Evolutionary conservation across 2,329 filamentous ascomycete genomes (phyloP), one percentile per base, ranked within the genome.

Genomic region (Mycocentrospora acerina): DNA sequence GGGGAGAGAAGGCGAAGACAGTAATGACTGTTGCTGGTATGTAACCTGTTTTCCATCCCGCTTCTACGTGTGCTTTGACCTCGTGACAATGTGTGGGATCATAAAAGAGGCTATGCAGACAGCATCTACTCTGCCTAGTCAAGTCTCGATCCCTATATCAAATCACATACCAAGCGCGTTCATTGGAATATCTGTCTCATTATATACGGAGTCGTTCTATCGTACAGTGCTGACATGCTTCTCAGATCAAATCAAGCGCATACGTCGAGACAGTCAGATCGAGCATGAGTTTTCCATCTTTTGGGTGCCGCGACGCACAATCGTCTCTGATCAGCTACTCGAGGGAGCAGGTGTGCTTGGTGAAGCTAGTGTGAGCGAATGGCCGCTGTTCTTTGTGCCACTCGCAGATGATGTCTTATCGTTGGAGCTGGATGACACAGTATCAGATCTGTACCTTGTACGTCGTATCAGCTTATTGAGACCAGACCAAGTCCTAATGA

Each of bases 251-350:
- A 90, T 97, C 57, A 91, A 90, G 67, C 84, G 88, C 44, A 76
- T 97, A 42, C 88, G 91, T 58, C 86, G 85, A 60, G 89, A 93
- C 67, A 90, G 86, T 63, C 86, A 89, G 59, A 88, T 85, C 31
- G 88, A 90, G 53, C 93, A 98, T 78, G 91, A 98, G 57, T 95
- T 97, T 64, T 91, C 90, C 48, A 86, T 98, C 55, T 91, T 96
- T 64, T 97, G 93, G 88, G 87, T 95, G 28, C 91, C 94, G 5
- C 83, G 93, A 41, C 86, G 93, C 46, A 97, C 93, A 4, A 75
- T 95, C 37, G 85, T 97, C 37, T 93, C 89, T 53, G 90, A 97
- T 65, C 85, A 90, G 62, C 80, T 97, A 32, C 77, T 98, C 26
- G 93, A 98, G 68, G 90, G 95, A 62, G 86, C 88, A 26, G 93